These are phyloP conservation scores for Colletotrichum horii DNA, from an alignment of 2,329 filamentous ascomycete genomes.

Conservation along the genomic window DNA sequence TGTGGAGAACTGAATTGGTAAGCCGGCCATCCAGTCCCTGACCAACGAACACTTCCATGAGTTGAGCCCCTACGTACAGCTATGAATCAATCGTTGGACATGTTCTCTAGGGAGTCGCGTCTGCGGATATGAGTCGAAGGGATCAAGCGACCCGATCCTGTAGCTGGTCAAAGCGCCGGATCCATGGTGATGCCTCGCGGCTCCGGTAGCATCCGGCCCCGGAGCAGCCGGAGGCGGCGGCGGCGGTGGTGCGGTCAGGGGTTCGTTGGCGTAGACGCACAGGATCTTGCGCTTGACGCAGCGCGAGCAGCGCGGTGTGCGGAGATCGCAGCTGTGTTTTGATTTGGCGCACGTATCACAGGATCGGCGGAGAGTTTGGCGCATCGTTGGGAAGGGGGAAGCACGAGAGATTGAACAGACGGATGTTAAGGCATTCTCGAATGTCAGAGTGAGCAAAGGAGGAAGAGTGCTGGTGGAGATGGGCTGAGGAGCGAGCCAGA, in stretches of 20 bases:
- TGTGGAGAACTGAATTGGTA: slow-evolving; percentile 51
- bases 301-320: slow-evolving; percentile 58
- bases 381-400: slow-evolving; percentile 43
- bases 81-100: slow-evolving; percentile 61
- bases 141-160: slow-evolving; percentile 48
- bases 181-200: neutral
- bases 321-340: slow-evolving; percentile 61
- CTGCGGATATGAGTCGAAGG: slow-evolving; percentile 61
- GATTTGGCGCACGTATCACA: slow-evolving; percentile 61
- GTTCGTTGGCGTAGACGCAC: slow-evolving; percentile 61
- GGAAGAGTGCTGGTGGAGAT: slow-evolving; percentile 1
- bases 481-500: neutral
- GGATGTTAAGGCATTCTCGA: neutral
- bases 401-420: neutral
- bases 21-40: neutral
- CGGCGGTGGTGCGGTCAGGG: slow-evolving; percentile 36
- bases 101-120: slow-evolving; percentile 55
- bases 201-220: neutral
- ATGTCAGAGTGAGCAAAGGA: neutral
- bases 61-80: slow-evolving; percentile 45
- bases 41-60: neutral
- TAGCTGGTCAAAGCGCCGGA: slow-evolving; percentile 27
- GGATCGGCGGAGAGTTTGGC: slow-evolving; percentile 60
- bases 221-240: neutral
- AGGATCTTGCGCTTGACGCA: slow-evolving; percentile 52